These are phyloP conservation scores for Bathelium albidoporum DNA, from an alignment of 495 filamentous ascomycete genomes.

Conservation along the genomic window DNA sequence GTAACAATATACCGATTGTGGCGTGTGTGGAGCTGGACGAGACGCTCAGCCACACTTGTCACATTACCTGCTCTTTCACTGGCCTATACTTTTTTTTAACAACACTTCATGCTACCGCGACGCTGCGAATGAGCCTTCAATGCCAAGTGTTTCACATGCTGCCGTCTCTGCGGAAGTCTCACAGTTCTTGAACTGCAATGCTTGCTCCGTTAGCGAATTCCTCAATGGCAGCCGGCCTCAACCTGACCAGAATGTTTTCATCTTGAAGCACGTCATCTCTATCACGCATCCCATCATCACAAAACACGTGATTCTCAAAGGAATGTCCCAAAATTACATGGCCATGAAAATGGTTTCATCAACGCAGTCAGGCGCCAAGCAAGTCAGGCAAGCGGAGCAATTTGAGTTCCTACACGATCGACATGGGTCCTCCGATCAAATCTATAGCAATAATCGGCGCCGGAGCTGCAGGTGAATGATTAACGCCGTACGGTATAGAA, in stretches of 20 bases:
- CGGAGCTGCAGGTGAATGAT: conserved; percentile 37
- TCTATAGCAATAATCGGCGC: conserved; percentile 44
- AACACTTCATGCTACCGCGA: neutral
- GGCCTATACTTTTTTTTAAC: neutral
- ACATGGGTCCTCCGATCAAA: conserved; percentile 23
- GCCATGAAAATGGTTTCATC: neutral
- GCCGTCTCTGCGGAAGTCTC: neutral
- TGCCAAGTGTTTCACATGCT: neutral
- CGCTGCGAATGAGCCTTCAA: neutral
- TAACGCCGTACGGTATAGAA: neutral
- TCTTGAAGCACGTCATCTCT: neutral
- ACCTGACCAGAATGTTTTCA: neutral
- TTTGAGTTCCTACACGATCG: neutral
- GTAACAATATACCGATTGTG: neutral
- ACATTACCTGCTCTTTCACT: neutral
- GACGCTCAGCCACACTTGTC: neutral
- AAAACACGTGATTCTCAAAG: neutral
- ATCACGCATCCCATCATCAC: neutral
- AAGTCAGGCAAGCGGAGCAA: neutral
- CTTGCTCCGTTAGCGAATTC: neutral
- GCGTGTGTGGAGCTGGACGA: neutral
- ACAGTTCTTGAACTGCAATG: neutral
- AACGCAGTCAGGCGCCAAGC: neutral
- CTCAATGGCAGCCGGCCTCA: neutral
- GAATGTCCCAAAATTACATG: neutral